phyloP scores from a whole-genome alignment of 208 protist genomes.

The Endotrypanum monterogeii region DNA sequence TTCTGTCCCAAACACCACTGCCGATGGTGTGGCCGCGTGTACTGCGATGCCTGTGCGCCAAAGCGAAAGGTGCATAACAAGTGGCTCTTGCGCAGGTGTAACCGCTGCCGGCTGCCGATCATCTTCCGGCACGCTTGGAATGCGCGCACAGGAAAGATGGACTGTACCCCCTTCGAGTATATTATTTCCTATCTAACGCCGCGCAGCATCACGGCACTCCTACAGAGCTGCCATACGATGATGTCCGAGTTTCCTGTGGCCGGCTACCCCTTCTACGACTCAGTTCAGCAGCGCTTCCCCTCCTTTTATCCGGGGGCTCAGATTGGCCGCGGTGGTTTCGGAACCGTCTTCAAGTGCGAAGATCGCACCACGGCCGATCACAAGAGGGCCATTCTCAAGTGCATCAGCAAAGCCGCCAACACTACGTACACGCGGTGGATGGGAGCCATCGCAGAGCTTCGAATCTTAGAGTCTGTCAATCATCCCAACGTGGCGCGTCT shows the following conservation, averaged over 20 bases:
- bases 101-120: slow-evolving; percentile 55
- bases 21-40: slow-evolving; percentile 78
- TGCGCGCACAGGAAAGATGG: slow-evolving; percentile 22
- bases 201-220: slow-evolving; percentile 41
- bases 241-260: slow-evolving; percentile 53
- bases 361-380: slow-evolving; percentile 41
- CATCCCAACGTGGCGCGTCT: slow-evolving; percentile 63
- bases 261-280: slow-evolving; percentile 41
- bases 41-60: slow-evolving; percentile 71
- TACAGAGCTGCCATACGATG: slow-evolving; percentile 69
- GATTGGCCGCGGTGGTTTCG: slow-evolving; percentile 66
- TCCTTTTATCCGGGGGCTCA: slow-evolving; percentile 65
- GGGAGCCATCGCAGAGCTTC: slow-evolving; percentile 54
- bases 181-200: slow-evolving; percentile 66
- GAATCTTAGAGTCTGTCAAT: slow-evolving; percentile 43
- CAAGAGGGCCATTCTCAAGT: slow-evolving; percentile 63
- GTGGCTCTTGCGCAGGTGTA: slow-evolving; percentile 49
- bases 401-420: slow-evolving; percentile 42
- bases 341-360: slow-evolving; percentile 78
- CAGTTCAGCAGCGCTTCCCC: slow-evolving; percentile 65
- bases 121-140: slow-evolving; percentile 59
- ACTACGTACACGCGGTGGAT: slow-evolving; percentile 45
- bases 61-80: slow-evolving; percentile 10
- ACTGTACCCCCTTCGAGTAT: slow-evolving; percentile 35
- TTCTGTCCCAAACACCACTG: slow-evolving; percentile 73